These are phyloP conservation scores for Fusarium bulbicola DNA, from an alignment of 2,329 filamentous ascomycete species.

Conservation along the genomic window DNA sequence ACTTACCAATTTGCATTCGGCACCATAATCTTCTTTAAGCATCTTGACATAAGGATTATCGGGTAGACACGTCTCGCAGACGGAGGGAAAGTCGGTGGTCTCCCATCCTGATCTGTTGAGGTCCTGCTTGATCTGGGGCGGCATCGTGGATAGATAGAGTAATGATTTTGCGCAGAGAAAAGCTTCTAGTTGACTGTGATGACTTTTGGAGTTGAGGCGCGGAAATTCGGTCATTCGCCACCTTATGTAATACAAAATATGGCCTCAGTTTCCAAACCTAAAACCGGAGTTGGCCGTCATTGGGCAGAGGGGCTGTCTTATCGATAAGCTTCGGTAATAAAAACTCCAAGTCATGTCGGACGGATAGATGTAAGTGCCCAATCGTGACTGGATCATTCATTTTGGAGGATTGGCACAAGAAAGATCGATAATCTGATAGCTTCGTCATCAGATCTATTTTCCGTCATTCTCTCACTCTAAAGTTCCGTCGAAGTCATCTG, in stretches of 20 bases:
- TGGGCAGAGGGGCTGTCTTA: constrained; percentile 33
- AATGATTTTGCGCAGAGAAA: constrained; percentile 30
- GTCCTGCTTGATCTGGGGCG: constrained; percentile 94
- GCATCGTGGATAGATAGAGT: constrained; percentile 61
- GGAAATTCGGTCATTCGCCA: constrained; percentile 41
- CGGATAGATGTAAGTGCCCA: not conserved
- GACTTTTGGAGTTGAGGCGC: constrained; percentile 40
- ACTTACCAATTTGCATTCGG: constrained; percentile 76
- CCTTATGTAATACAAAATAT: constrained; percentile 38
- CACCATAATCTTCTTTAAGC: constrained; percentile 96
- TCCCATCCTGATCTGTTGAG: constrained; percentile 97
- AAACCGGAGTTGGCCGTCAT: constrained; percentile 28
- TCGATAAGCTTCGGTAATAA: constrained; percentile 37
- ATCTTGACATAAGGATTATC: constrained; percentile 99
- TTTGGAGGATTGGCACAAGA: not conserved
- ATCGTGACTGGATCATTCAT: not conserved
- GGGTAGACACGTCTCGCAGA: constrained; percentile 91
- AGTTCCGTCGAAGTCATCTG: not conserved
- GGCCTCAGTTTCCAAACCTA: constrained; percentile 8
- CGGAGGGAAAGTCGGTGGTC: constrained; percentile 87
- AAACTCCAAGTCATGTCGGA: not conserved
- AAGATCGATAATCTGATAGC: not conserved
- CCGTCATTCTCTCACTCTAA: not conserved
- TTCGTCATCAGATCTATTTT: not conserved
- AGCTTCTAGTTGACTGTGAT: constrained; percentile 26